Evolutionary conservation across 441 rosid species (phyloP), one percentile per base, ranked within the genome.

Genomic region (Arabidopsis lyrata): DNA sequence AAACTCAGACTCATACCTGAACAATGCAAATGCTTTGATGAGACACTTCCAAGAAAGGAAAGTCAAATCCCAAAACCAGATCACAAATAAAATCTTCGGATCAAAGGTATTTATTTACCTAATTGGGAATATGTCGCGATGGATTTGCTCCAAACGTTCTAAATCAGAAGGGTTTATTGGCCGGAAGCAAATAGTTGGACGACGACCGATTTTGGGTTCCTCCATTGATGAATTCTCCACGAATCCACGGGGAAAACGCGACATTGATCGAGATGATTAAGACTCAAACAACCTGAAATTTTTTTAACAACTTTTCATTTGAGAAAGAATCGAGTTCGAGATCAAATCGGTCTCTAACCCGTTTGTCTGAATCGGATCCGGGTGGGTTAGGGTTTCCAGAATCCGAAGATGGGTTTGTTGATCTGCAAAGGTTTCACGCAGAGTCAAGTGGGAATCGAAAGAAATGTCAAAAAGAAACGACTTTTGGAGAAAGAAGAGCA

Each of bases 1-100:
- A 84, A 95, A 92, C 83, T 92, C 97, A 34, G 95, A 78, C 84
- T 95, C 99, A 32, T 95, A 95, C 90, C 99, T 95, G 88, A 80
- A 84, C 74, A 68, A 59, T 59, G 35, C 48, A 76, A 58, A 31
- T 56, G 34, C 48, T 80, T 44, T 49, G 63, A 78, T 69, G 53
- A 77, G 70, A 63, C 54, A 0, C 31, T 31, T 52, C 8, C 48
- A 24, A 62, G 41, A 62, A 12, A 11, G 69, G 65, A 73, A 36
- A 36, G 62, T 31, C 63, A 49, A 64, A 49, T 13, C 66, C 24
- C 8, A 68, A 65, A 62, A 18, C 24, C 59, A 63, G 79, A 52
- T 15, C 10, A 38, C 14, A 69, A 20, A 24, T 18, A 9, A 10
- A 22, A 22, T 9, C 34, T 38, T 57, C 13, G 1, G 3, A n/a